These are phyloP conservation scores for Boletus reticuloceps DNA, from an alignment of 768 basidiomycete species.

Conservation along the genomic window DNA sequence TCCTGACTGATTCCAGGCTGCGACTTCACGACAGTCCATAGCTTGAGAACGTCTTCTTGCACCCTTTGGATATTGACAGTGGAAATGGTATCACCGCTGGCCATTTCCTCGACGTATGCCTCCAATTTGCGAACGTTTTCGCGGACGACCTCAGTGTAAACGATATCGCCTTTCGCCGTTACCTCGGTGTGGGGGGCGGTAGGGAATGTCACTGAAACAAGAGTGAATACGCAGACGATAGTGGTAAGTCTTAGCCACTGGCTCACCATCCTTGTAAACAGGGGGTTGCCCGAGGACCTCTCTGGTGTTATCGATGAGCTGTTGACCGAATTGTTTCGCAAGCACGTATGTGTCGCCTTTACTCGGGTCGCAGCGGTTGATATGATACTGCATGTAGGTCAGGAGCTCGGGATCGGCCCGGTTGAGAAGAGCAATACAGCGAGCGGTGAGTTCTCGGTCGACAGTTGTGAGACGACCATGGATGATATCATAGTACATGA, in stretches of 20 bases:
- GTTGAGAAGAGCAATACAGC: slow-evolving; percentile 97
- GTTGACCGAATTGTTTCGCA: slow-evolving; percentile 97
- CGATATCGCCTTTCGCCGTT: slow-evolving; percentile 89
- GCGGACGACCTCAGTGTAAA: slow-evolving; percentile 92
- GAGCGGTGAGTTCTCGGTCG: slow-evolving; percentile 94
- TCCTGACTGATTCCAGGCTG: slow-evolving; percentile 97
- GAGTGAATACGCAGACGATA: neutral
- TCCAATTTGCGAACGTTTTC: slow-evolving; percentile 97
- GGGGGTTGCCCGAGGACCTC: slow-evolving; percentile 84
- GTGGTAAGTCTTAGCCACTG: neutral
- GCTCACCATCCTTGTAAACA: slow-evolving; percentile 91
- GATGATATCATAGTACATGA: slow-evolving; percentile 99
- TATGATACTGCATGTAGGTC: slow-evolving; percentile 94
- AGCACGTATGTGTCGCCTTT: slow-evolving; percentile 90
- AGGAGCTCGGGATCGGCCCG: slow-evolving; percentile 91
- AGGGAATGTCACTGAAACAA: slow-evolving; percentile 83
- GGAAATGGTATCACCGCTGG: slow-evolving; percentile 85
- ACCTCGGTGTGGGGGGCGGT: slow-evolving; percentile 96
- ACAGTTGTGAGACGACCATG: slow-evolving; percentile 92
- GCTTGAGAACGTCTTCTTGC: slow-evolving; percentile 92
- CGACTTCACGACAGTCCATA: slow-evolving; percentile 96
- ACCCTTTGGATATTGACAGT: slow-evolving; percentile 95
- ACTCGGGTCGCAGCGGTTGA: slow-evolving; percentile 74
- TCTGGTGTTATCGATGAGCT: slow-evolving; percentile 89
- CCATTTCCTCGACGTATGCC: slow-evolving; percentile 98